These are phyloP conservation scores for Rhodotorula taiwanensis DNA, from an alignment of 768 basidiomycete genomes.

Conservation along the genomic window DNA sequence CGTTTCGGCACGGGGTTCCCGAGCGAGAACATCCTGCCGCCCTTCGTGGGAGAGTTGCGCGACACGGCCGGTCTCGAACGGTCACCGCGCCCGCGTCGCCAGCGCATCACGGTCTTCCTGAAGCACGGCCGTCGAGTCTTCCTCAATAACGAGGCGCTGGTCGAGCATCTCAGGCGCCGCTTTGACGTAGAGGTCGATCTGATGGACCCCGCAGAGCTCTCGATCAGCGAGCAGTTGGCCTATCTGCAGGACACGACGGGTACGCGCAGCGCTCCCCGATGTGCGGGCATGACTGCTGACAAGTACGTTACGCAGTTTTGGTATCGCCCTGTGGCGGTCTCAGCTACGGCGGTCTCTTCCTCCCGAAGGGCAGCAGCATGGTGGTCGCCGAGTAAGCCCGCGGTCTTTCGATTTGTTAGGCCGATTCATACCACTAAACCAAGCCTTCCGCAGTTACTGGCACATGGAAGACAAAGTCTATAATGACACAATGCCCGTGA, in stretches of 20 bases:
- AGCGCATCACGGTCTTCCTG: not conserved
- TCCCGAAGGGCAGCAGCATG: too few relatives aligned
- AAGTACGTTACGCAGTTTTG: too few relatives aligned
- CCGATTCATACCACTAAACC: too few relatives aligned
- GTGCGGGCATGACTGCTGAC: too few relatives aligned
- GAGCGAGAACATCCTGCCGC: not conserved
- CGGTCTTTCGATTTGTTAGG: too few relatives aligned
- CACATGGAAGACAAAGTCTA: too few relatives aligned
- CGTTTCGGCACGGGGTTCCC: not conserved
- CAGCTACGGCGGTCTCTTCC: too few relatives aligned
- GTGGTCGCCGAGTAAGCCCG: too few relatives aligned
- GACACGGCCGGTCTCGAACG: not conserved
- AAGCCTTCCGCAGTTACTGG: too few relatives aligned
- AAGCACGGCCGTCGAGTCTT: not conserved
- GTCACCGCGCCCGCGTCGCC: not conserved
- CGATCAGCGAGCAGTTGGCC: not conserved
- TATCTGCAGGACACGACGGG: not conserved
- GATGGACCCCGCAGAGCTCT: not conserved
- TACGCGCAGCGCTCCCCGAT: not conserved
- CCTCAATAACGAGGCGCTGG: not conserved
- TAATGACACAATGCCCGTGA: too few relatives aligned
- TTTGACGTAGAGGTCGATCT: not conserved
- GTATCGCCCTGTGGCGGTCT: too few relatives aligned
- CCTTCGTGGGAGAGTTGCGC: not conserved
- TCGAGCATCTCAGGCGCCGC: not conserved